phyloP scores from a whole-genome alignment of 768 basidiomycete species.

The Pleurotus platypus region DNA sequence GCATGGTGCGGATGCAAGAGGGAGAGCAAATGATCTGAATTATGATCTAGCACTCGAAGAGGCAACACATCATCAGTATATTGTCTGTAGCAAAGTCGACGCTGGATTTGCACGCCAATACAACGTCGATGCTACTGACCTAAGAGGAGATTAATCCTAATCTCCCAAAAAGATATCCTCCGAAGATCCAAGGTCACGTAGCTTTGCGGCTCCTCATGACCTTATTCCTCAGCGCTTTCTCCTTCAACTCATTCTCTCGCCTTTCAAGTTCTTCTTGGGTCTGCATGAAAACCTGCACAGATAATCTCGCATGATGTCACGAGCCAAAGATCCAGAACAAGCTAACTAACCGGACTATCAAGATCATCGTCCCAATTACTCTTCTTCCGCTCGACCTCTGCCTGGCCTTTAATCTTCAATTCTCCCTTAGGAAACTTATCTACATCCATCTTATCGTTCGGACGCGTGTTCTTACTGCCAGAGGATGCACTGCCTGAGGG shows the following conservation, averaged over 20 bases:
- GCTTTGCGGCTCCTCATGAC: slow-evolving; percentile 67
- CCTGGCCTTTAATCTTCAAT: slow-evolving; percentile 76
- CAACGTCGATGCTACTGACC: no score
- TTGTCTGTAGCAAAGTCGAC: no score
- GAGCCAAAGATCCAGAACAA: slow-evolving; percentile 8
- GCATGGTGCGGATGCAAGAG: no score
- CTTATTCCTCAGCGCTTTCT: slow-evolving; percentile 78
- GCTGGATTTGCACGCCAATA: no score
- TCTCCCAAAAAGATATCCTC: no score
- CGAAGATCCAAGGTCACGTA: no score
- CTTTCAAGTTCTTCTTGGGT: slow-evolving; percentile 51
- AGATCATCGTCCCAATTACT: slow-evolving; percentile 49
- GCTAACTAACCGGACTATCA: slow-evolving; percentile 18
- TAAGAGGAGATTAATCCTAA: no score
- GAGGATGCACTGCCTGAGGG: slow-evolving; percentile 14
- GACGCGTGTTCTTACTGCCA: slow-evolving; percentile 12
- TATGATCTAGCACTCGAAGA: no score
- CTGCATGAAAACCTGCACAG: slow-evolving; percentile 15
- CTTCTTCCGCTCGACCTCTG: slow-evolving; percentile 48
- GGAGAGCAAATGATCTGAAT: no score
- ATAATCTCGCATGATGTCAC: not conserved
- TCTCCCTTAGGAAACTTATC: slow-evolving; percentile 38
- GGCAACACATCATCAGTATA: no score
- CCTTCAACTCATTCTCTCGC: slow-evolving; percentile 78
- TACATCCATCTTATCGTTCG: slow-evolving; percentile 31